Evolutionary conservation across 441 rosid genomes (phyloP), one percentile per base, ranked within the genome.

Genomic region (Viola pubescens): DNA sequence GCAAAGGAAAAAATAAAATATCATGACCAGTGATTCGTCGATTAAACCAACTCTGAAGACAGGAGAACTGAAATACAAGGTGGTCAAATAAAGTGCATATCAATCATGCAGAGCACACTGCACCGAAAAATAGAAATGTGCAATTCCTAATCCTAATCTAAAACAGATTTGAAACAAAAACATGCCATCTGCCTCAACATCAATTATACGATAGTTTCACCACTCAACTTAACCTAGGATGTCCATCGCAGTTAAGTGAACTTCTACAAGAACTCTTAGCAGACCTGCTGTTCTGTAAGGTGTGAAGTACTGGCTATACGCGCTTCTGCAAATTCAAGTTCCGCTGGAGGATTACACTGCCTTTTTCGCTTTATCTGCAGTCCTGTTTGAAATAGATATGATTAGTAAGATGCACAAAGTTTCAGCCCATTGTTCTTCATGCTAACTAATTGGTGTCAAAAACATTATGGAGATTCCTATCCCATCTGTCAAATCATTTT

Each of bases 261-360:
- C 4, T 37, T 13, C 12, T 13, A 0, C 8, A 9, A 10, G 6
- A 59, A 9, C 1, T 26, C 6, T 50, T 38, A 39, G 39, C 63
- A 43, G 2, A 62, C 66, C 52, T 44, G 65, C 7, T 53, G 52
- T 62, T 53, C 65, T 34, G 14, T 13, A 53, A 43, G 16, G 8
- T 53, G 38, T 52, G 16, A 10, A 37, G 39, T 41, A 40, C 39
- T 38, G 48, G 47, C 39, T 9, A 45, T 45, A n/a, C 12, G 43
- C 6, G 3, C 52, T 14, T 37, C 26, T 12, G 44, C 62, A 52
- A n/a, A 14, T 43, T 62, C 52, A 44, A 34, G 37, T 43, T 3
- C 42, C 52, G 34, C 26, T 43, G 58, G 50, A 62, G 58, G 52
- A 62, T 26, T 26, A 2, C 34, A 39, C 12, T 0, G 10, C 45